Evolutionary conservation across 768 basidiomycete genomes (phyloP), one percentile per base, ranked within the genome.

Genomic region (Tricholoma terreum): DNA sequence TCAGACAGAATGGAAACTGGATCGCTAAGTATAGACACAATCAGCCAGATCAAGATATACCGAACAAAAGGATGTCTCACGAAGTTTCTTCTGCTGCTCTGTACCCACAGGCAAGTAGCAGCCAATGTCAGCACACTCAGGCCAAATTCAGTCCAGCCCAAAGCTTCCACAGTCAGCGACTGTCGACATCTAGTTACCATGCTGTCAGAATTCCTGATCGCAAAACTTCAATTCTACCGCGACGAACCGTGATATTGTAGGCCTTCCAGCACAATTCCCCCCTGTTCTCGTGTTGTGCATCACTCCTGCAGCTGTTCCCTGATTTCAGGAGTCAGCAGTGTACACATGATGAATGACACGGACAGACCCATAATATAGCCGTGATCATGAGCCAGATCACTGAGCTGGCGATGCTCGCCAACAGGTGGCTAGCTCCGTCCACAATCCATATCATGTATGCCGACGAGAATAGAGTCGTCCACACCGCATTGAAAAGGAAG

Each of bases 361-460:
- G 33, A 71, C 81, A 58, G 60, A 85, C 90, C 90, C 90, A 92
- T 63, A 91, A 66, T 6, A 80, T 67, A 6, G 80, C 74, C 2
- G 89, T 89, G 35, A 85, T 66, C 24, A 83, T 68, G 30, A 92
- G 74, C 90, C 90, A 92, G 54, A 86, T 67, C 17, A 90, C 80
- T 15, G 90, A 92, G 61, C 87, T 88, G 21, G 90, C 87, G 42
- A 92, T 76, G 67, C 83, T 86, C n/a, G 89, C 89, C 19, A 92
- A 77, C 42, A 89, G 69, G 67, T 86, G 85, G 46, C 81, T 78
- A 4, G 80, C 81, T 49, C 86, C 85, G 53, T 84, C 84, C 36
- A 87, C 71, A 43, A 86, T 81, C 84, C 87, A 91, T 31, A 90
- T 63, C 60, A 90, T 74, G 65, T 91, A 92, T 33, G 84, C 82